Evolutionary conservation across 2,329 filamentous ascomycete species (phyloP).

Genomic region (Nigrospora sphaerica): DNA sequence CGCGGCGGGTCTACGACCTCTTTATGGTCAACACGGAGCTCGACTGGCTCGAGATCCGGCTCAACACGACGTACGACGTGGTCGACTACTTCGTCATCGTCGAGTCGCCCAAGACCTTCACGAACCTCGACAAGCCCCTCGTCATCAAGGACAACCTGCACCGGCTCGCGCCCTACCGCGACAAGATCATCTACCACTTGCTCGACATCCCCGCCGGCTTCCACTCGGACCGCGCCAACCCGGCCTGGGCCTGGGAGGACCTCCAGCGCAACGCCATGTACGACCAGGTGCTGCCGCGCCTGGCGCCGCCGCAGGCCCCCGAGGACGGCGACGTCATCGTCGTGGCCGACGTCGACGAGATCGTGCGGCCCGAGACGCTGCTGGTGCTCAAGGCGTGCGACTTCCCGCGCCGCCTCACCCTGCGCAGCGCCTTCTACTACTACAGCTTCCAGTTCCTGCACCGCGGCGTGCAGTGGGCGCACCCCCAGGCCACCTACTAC

Average conservation of each 20-base stretch:
- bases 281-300: constrained; percentile 42
- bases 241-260: constrained; percentile 41
- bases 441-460: constrained; percentile 50
- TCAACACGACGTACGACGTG: constrained; percentile 47
- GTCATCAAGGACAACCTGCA: constrained; percentile 44
- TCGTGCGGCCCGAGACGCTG: constrained; percentile 44
- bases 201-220: constrained; percentile 37
- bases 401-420: constrained; percentile 45
- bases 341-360: constrained; percentile 55
- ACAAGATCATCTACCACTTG: constrained; percentile 55
- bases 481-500: constrained; percentile 54
- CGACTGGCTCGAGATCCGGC: constrained; percentile 58
- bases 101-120: constrained; percentile 52
- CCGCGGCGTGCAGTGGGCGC: constrained; percentile 40
- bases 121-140: constrained; percentile 47
- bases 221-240: constrained; percentile 24
- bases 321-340: constrained; percentile 46
- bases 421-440: constrained; percentile 47
- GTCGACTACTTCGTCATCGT: constrained; percentile 62
- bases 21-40: constrained; percentile 57
- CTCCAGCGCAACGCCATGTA: constrained; percentile 49
- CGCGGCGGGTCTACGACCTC: constrained; percentile 52
- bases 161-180: constrained; percentile 42
- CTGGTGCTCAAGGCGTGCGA: constrained; percentile 40
- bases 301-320: constrained; percentile 34